Base-by-base conservation (phyloP, 305 asterid genomes). In the Salvia sclarea region DNA sequence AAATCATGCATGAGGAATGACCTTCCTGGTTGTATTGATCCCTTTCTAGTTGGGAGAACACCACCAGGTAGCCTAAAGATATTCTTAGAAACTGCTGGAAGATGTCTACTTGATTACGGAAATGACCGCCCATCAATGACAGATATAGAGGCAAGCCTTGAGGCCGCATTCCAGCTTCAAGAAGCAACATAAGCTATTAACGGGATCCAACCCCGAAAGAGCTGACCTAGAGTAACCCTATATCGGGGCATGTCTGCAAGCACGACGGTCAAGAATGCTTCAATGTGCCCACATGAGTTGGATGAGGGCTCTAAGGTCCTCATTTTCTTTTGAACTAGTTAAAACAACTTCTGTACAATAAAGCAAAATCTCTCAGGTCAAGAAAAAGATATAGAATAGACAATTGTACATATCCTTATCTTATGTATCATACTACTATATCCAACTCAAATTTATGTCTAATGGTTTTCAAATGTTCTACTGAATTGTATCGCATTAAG, bases 41-140 rank as follows among this genome's bases (percentile, higher is more conserved):
- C 88, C 40, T 79, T 62, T 78, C 79, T 87, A 16, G 66, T 35
- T 5, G 86, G 84, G 37, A 74, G 66, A 69, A 50, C 77, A 61
- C 75, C 92, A 61, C 84, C 87, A 2, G 87, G 76, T 48, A 82
- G 90, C 82, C 80, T 80, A 44, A 66, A 64, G 54, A 64, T 77
- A 57, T 87, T 79, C 71, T 12, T 81, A 25, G 87, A 87, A 68
- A 81, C 78, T n/a, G 92, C 89, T 25, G 64, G 69, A 49, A 79
- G 82, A 66, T 89, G 96, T 77, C 77, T 87, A 72, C 84, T 79
- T 9, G 83, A 82, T 62, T 64, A 69, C 53, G 87, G 87, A 53
- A 62, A 12, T 2, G 79, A 81, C 60, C 78, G 89, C 35, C 91
- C 91, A 44, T 79, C 88, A 37, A 67, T 85, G 78, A 13, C 43